Base-by-base conservation (phyloP, 202 grass and related monocot genomes). In the Setaria viridis region DNA sequence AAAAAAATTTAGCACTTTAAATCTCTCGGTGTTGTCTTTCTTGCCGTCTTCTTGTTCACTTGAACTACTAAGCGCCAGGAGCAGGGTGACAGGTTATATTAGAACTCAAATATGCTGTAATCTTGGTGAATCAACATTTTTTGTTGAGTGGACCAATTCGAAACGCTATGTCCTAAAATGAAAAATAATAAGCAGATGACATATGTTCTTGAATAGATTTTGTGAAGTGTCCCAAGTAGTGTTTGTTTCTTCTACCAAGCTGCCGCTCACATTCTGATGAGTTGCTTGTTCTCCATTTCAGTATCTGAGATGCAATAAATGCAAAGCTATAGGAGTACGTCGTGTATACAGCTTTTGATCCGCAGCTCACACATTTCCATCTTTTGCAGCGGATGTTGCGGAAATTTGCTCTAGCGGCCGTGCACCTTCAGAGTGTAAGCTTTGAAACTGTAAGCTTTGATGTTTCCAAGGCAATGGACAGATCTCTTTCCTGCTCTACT, bases 401-500 rank as follows among this genome's bases (percentile, higher is more conserved):
- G 70, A 88, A 78, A 83, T 82, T 63, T 73, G 35, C 45, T 66
- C 11, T 34, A 83, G 11, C 12, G 21, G 65, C 55, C 34, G 42
- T 70, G 46, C 53, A 32, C 33, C 21, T 63, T 25, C 85, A 57
- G 43, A 72, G 48, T 62, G 48, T 74, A 54, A 76, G 53, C 63
- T 87, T 54, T 74, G 32, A 25, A 25, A 25, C 39, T 63, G 49
- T 75, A 56, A 77, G 54, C 64, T 87, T 55, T 75, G 34, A 75
- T 65, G 67, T 79, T 84, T 74, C 80, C 67, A 49, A 88, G 81
- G 46, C 30, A 84, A 84, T 10, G 78, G 29, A 67, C 35, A 65
- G 34, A 0, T 37, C 64, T 39, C 34, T 39, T 67, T 67, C 15
- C 6, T 67, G 14, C 64, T 67, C 33, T 66, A 17, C 5, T 13